phyloP scores from a whole-genome alignment of 2,329 filamentous ascomycete species.

The Capronia epimyces region DNA sequence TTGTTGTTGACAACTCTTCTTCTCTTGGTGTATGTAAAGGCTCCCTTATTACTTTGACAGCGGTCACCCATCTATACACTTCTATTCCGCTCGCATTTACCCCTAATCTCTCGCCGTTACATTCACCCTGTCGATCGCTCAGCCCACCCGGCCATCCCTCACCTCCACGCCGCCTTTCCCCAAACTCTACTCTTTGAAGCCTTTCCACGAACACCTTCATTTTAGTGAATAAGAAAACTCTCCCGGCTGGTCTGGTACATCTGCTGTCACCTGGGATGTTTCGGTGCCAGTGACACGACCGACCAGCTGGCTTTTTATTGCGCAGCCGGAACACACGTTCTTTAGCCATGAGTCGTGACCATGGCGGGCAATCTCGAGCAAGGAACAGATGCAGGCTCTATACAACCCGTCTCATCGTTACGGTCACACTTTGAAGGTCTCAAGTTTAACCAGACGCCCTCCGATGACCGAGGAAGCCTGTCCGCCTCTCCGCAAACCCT shows the following conservation, averaged over 20 bases:
- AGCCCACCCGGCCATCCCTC: neutral
- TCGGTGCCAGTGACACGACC: neutral
- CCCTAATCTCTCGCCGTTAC: neutral
- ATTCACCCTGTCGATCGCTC: neutral
- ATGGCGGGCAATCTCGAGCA: conserved; percentile 23
- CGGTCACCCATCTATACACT: neutral
- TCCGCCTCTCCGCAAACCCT: conserved; percentile 32
- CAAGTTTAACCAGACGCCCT: conserved; percentile 30
- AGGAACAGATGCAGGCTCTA: conserved; percentile 22
- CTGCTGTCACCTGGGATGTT: neutral
- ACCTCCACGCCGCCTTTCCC: neutral
- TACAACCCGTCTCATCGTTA: conserved; percentile 45
- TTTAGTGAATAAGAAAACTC: neutral
- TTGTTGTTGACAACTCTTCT: neutral
- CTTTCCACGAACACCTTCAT: neutral
- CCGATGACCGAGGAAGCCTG: conserved; percentile 16
- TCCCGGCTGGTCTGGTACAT: neutral
- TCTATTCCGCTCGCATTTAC: neutral
- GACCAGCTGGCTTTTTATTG: neutral
- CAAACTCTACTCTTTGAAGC: neutral
- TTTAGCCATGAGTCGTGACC: conserved; percentile 8
- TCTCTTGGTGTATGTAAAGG: neutral
- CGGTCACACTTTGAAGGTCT: conserved; percentile 47
- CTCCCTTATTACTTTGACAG: neutral
- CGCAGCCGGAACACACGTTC: neutral